These are phyloP conservation scores for Avena sativa DNA, from an alignment of 176 grass and related monocot genomes.

Conservation along the genomic window DNA sequence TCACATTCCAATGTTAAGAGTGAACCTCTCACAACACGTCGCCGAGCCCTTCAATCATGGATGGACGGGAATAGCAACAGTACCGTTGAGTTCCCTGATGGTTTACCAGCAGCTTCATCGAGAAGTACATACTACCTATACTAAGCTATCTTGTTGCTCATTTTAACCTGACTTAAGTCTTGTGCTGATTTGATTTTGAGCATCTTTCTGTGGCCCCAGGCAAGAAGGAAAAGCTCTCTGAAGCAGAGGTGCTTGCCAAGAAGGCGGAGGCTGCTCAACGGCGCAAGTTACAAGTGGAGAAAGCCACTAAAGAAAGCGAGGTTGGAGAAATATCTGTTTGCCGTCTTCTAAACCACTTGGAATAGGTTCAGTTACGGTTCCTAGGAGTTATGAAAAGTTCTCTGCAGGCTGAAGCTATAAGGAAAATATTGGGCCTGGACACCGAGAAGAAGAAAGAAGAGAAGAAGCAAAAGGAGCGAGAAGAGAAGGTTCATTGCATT, in stretches of 20 bases:
- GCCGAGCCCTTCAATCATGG: constrained; percentile 78
- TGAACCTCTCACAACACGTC: constrained; percentile 74
- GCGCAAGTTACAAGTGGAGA: constrained; percentile 79
- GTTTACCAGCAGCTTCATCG: constrained; percentile 59
- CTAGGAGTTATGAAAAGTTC: neutral
- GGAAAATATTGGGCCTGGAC: constrained; percentile 92
- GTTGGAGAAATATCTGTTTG: constrained; percentile 26
- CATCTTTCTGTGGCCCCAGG: constrained; percentile 45
- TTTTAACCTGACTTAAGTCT: neutral
- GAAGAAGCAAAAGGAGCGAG: constrained; percentile 88
- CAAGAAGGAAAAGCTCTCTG: constrained; percentile 77
- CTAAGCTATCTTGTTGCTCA: neutral
- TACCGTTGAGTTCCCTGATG: constrained; percentile 71
- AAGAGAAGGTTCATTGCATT: constrained; percentile 63
- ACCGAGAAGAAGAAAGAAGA: constrained; percentile 97
- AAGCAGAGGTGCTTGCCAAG: constrained; percentile 68
- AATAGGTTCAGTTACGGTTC: constrained; percentile 18
- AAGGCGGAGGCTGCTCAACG: constrained; percentile 79
- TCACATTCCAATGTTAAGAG: constrained; percentile 45
- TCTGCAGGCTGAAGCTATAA: constrained; percentile 85
- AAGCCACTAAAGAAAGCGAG: constrained; percentile 77
- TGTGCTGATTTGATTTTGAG: constrained; percentile 21
- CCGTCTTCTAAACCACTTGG: neutral
- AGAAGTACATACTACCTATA: constrained; percentile 56
- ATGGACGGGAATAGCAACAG: constrained; percentile 59